Evolutionary conservation across 306 rosid genomes (phyloP), one percentile per base, ranked within the genome.

Genomic region (Psophocarpus tetragonolobus): DNA sequence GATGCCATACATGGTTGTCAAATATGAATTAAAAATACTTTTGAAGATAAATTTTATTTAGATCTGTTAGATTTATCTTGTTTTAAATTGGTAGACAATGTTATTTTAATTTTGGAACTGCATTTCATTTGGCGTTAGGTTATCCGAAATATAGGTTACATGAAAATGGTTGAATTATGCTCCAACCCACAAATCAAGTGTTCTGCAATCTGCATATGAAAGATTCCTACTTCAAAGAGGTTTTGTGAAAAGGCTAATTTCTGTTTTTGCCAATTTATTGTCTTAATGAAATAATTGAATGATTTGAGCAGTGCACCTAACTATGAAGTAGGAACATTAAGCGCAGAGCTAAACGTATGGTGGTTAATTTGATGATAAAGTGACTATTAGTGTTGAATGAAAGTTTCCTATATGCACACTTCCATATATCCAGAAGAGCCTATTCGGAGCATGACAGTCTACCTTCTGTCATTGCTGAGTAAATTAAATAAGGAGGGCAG

Each of bases 321-420:
- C 20, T 45, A n/a, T n/a, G n/a, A n/a, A n/a, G n/a, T n/a, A 8
- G 17, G 39, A 20, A 18, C 24, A 7, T 7, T n/a, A 32, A 15
- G 23, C 8, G 57, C 17, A 68, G 41, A 68, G 1, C 18, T 38
- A 23, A 44, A 3, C 26, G 56, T 68, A 24, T 24, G 17, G 54
- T n/a, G 27, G 44, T 30, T 29, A 69, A 29, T 69, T 45, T 69
- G 60, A 69, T 45, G 74, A 29, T 69, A 47, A 18, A 29, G 61
- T 47, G 30, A 17, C 42, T 15, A n/a, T 29, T 21, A 15, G 44
- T 69, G 45, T 47, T 29, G 5, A 47, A n/a, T 27, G 44, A 17
- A 29, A 45, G 27, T 26, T 68, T 44, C 8, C 2, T 6, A 2
- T 2, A 45, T 11, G 30, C 54, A 23, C 32, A 67, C 5, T 67